Percentiles rank a stretch among this genome's conserved stretches.
Conservation (phyloP, 345 rosid genomes). For the Boechera divaricarpa region DNA sequence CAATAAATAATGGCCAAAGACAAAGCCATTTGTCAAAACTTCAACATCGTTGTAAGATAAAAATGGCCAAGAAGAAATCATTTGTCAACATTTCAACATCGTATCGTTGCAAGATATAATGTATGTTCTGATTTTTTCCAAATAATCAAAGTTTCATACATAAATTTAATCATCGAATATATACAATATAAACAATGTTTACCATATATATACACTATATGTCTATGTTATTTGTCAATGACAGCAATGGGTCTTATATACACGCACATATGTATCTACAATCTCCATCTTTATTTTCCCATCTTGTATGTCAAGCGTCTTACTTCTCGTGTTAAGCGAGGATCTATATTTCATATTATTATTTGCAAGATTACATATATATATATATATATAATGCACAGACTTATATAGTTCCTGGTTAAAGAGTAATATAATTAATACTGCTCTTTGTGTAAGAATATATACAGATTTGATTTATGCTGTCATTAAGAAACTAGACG, state of each 20-base stretch:
- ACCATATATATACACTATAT: not conserved
- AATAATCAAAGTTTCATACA: slow-evolving; percentile 9
- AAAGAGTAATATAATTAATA: too few species aligned
- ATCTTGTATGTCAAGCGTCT: slow-evolving; percentile 4
- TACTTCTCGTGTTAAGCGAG: slow-evolving; percentile 38
- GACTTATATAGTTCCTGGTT: too few species aligned
- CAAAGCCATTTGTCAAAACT: slow-evolving; percentile 16
- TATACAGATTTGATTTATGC: too few species aligned
- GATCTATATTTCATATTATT: slow-evolving; percentile 7
- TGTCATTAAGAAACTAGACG: too few species aligned
- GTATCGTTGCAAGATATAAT: not conserved
- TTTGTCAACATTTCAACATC: slow-evolving; percentile 19
- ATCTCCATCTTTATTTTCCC: not conserved
- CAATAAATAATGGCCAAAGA: not conserved
- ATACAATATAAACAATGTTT: not conserved
- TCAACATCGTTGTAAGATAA: slow-evolving; percentile 21
- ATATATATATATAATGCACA: too few species aligned
- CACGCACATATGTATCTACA: not conserved
- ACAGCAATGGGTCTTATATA: not conserved
- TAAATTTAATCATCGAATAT: not conserved
- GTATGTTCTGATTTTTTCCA: not conserved
- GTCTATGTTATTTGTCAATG: slow-evolving; percentile 16
- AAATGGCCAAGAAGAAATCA: slow-evolving; percentile 2
- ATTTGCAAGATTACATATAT: not conserved
- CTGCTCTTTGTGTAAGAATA: too few species aligned